These are phyloP conservation scores for Dalbergia cochinchinensis DNA, from an alignment of 306 rosid genomes.

Conservation along the genomic window DNA sequence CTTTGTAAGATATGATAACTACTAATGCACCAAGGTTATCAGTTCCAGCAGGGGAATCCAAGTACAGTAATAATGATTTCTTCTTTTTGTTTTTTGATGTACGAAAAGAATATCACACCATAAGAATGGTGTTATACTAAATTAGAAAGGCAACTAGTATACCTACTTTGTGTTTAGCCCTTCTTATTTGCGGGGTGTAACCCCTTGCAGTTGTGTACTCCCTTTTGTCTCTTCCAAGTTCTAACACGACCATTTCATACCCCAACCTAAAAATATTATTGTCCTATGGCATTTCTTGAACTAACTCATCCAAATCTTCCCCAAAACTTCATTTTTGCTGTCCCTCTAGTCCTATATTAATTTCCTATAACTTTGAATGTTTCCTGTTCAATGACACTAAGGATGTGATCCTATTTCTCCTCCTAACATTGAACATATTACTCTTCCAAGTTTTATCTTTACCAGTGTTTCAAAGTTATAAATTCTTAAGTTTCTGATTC, in stretches of 20 bases:
- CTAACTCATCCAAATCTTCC: slow-evolving; percentile 12
- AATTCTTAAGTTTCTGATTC: not conserved
- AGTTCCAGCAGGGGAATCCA: slow-evolving; percentile 23
- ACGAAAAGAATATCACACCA: slow-evolving; percentile 16
- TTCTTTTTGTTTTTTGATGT: not conserved
- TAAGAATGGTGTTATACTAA: not conserved
- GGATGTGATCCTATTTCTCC: slow-evolving; percentile 2
- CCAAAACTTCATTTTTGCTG: not conserved
- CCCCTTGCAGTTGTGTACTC: not conserved
- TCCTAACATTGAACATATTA: not conserved
- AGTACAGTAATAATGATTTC: slow-evolving; percentile 9
- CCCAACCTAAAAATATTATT: not conserved
- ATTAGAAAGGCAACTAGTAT: slow-evolving; percentile 4
- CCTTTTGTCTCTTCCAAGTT: not conserved
- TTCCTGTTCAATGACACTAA: not conserved
- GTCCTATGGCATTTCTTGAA: slow-evolving; percentile 4
- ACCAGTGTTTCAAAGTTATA: not conserved
- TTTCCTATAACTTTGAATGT: not conserved
- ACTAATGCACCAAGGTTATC: not conserved
- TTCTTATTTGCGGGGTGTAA: slow-evolving; percentile 2
- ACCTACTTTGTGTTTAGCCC: not conserved
- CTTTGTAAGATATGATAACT: not conserved
- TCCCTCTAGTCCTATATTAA: not conserved
- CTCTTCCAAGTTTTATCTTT: slow-evolving; percentile 6
- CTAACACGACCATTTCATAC: not conserved